These are phyloP conservation scores for Coprinopsis marcescibilis DNA, from an alignment of 768 basidiomycete species.

Conservation along the genomic window DNA sequence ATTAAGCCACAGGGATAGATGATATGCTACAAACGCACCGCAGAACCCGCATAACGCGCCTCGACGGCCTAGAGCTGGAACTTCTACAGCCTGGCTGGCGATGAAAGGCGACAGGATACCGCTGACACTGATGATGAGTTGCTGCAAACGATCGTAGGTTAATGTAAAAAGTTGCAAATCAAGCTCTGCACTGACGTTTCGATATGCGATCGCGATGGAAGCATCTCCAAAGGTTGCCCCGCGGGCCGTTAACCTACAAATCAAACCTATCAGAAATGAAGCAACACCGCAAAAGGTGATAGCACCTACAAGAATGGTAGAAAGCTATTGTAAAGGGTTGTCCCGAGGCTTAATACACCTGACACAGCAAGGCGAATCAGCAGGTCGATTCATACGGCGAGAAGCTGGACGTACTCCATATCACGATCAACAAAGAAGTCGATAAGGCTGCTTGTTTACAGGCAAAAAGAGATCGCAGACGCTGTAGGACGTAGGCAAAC, in stretches of 20 bases:
- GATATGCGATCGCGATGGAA: slow-evolving; percentile 63
- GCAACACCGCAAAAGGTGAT: not conserved
- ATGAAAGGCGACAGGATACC: slow-evolving; percentile 67
- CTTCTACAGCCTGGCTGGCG: slow-evolving; percentile 63
- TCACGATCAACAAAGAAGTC: slow-evolving; percentile 53
- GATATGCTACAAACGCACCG: slow-evolving; percentile 37
- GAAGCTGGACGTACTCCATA: slow-evolving; percentile 40
- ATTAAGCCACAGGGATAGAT: slow-evolving; percentile 26
- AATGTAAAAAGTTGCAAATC: not conserved
- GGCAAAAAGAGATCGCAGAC: slow-evolving; percentile 59
- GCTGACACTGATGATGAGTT: slow-evolving; percentile 59
- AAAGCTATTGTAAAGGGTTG: slow-evolving; percentile 59
- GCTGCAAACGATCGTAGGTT: slow-evolving; percentile 28
- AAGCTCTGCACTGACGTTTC: slow-evolving; percentile 41
- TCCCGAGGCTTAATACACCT: slow-evolving; percentile 72
- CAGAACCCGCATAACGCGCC: slow-evolving; percentile 64
- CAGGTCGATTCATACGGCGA: not conserved
- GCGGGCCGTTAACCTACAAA: slow-evolving; percentile 47
- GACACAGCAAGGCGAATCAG: slow-evolving; percentile 1
- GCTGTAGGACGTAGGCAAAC: slow-evolving; percentile 28
- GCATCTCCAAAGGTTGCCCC: slow-evolving; percentile 64
- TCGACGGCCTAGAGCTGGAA: slow-evolving; percentile 54
- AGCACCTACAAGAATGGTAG: slow-evolving; percentile 16
- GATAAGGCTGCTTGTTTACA: slow-evolving; percentile 59
- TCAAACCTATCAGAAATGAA: not conserved